Evolutionary conservation across 2,329 filamentous ascomycete genomes (phyloP).

Genomic region (Periconia sp.): DNA sequence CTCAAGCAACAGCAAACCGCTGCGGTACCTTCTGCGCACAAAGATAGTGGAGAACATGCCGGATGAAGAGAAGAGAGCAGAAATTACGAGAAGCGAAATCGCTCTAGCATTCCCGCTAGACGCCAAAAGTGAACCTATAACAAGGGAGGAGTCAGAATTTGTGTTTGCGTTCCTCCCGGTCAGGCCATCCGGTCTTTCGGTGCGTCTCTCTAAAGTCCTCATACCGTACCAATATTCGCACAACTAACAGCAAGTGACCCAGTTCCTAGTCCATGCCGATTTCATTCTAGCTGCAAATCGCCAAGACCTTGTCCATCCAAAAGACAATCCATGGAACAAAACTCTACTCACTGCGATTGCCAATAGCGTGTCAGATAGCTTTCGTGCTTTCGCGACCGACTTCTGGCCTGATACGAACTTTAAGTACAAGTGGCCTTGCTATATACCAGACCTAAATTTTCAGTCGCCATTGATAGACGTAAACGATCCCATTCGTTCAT

Average conservation of each 20-base stretch:
- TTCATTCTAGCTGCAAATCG: slow-evolving; percentile 13
- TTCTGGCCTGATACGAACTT: background rate
- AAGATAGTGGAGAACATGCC: slow-evolving; percentile 7
- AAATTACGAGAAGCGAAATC: slow-evolving; percentile 17
- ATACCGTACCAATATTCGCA: background rate
- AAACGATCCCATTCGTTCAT: slow-evolving; percentile 1
- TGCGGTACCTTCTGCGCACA: too few relatives aligned
- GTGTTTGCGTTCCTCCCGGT: slow-evolving; percentile 32
- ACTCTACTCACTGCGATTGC: slow-evolving; percentile 2
- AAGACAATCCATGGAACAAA: slow-evolving; percentile 3
- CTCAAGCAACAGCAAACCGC: too few relatives aligned
- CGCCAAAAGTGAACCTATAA: slow-evolving; percentile 6
- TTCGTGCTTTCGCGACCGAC: background rate
- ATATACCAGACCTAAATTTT: slow-evolving; percentile 2
- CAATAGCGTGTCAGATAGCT: background rate
- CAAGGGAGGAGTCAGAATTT: slow-evolving; percentile 7
- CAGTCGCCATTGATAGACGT: slow-evolving; percentile 5
- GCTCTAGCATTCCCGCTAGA: slow-evolving; percentile 26
- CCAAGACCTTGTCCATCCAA: slow-evolving; percentile 12
- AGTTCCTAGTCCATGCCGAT: slow-evolving; percentile 14
- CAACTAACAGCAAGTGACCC: too few relatives aligned
- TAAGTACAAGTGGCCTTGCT: slow-evolving; percentile 8
- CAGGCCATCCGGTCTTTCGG: slow-evolving; percentile 23
- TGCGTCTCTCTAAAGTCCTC: background rate
- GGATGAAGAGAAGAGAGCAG: slow-evolving; percentile 8